Conservation (phyloP, 78 protist species). For the Dictyostelium firmibasis region DNA sequence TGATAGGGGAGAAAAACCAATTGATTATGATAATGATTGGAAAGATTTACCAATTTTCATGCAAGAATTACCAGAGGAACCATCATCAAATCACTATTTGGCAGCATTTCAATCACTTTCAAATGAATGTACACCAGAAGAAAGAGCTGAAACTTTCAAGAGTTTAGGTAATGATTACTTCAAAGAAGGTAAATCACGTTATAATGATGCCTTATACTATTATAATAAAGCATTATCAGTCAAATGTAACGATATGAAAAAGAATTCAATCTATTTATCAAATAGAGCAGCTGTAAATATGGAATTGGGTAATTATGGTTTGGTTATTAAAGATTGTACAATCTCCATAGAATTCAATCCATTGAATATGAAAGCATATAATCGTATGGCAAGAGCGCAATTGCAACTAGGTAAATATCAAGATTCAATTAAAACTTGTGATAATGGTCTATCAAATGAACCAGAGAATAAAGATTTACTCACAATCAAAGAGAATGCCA, state of each 20-base stretch:
- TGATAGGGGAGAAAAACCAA: conserved; percentile 2
- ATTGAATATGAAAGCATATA: conserved; percentile 61
- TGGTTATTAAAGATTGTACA: conserved; percentile 54
- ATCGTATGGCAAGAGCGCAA: conserved; percentile 16
- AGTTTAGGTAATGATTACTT: conserved; percentile 46
- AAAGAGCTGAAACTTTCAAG: conserved; percentile 26
- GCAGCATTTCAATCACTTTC: conserved; percentile 46
- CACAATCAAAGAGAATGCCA: not conserved
- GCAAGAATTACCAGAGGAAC: conserved; percentile 6
- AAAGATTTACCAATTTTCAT: conserved; percentile 57
- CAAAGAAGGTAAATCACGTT: conserved; percentile 36
- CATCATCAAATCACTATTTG: not conserved
- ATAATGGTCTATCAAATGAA: not conserved
- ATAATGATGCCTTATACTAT: conserved; percentile 33
- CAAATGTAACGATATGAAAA: conserved; percentile 43
- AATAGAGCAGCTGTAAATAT: conserved; percentile 79
- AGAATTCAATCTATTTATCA: conserved; percentile 20
- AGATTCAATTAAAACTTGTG: conserved; percentile 11
- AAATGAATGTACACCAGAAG: conserved; percentile 58
- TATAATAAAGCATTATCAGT: conserved; percentile 45
- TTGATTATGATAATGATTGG: conserved; percentile 52
- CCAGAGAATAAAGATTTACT: conserved; percentile 5
- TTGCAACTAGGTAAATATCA: conserved; percentile 1
- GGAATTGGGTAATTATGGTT: conserved; percentile 53
- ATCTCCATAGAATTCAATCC: conserved; percentile 54